A percentile compares a stretch with the other conserved stretches of the same genome.
These are phyloP conservation scores for Euphorbia tirucalli DNA, from an alignment of 345 rosid genomes.

Conservation along the genomic window DNA sequence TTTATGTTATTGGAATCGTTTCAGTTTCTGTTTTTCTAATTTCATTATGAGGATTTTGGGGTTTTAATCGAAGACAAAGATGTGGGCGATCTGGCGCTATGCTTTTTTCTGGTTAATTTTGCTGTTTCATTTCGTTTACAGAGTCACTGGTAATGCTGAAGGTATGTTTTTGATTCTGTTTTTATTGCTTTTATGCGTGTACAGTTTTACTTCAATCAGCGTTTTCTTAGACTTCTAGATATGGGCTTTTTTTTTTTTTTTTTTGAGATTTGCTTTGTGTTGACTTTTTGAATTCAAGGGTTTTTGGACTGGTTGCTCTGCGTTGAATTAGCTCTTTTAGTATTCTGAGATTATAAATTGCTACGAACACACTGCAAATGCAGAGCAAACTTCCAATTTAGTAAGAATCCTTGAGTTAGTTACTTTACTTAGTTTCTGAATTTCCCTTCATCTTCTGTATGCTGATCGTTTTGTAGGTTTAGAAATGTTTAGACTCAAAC, in stretches of 20 bases:
- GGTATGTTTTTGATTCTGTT: constrained; percentile 37
- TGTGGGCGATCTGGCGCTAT: constrained; percentile 33
- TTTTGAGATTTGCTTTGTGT: constrained; percentile 10
- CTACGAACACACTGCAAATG: not conserved
- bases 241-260: not conserved
- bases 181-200: not conserved
- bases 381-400: not conserved
- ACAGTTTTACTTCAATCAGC: not conserved
- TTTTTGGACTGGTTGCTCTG: not conserved
- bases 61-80: not conserved
- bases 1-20: not conserved
- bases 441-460: not conserved
- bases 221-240: not conserved
- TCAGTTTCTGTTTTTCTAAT: not conserved
- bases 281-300: constrained; percentile 4
- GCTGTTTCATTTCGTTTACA: constrained; percentile 41
- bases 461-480: not conserved
- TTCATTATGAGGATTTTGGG: constrained; percentile 4
- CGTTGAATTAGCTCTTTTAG: not conserved
- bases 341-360: not conserved
- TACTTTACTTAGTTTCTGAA: not conserved
- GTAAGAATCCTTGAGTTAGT: not conserved
- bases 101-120: constrained; percentile 43
- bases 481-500: not conserved
- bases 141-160: constrained; percentile 66